Conservation (phyloP, 2,329 filamentous ascomycete genomes). For the Colletotrichum sp. region DNA sequence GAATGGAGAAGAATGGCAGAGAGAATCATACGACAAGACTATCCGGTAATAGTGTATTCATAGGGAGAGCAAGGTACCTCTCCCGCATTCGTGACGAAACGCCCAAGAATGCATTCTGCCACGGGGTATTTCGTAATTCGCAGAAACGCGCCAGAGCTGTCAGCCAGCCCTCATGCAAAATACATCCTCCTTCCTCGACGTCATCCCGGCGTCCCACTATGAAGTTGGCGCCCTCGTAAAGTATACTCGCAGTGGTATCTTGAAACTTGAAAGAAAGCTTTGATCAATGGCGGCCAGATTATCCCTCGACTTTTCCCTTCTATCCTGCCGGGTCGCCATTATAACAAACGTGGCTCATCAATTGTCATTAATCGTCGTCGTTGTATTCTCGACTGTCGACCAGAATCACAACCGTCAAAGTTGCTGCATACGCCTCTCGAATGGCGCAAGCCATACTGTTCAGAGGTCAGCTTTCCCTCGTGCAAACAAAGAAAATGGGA, state of each 20-base stretch:
- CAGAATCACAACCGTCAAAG: constrained; percentile 74
- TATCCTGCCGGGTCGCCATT: not conserved
- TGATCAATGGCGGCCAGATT: not conserved
- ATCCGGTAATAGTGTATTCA: not conserved
- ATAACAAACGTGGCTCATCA: not conserved
- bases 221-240: not conserved
- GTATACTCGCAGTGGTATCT: constrained; percentile 17
- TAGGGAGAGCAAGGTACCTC: not conserved
- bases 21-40: not conserved
- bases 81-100: not conserved
- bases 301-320: not conserved
- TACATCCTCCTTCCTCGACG: not conserved
- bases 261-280: not conserved
- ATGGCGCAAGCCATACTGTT: constrained; percentile 73
- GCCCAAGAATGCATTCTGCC: constrained; percentile 15
- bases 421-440: constrained; percentile 76
- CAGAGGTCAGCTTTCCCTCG: not conserved
- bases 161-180: not conserved
- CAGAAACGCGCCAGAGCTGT: not conserved
- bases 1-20: not conserved
- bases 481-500: not conserved
- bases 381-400: constrained; percentile 48
- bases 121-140: constrained; percentile 7
- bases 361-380: constrained; percentile 13
- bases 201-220: not conserved